A percentile compares a stretch with the other conserved stretches of the same genome.
These are phyloP conservation scores for Hylodesmum podocarpum DNA, from an alignment of 306 rosid species.

Conservation along the genomic window DNA sequence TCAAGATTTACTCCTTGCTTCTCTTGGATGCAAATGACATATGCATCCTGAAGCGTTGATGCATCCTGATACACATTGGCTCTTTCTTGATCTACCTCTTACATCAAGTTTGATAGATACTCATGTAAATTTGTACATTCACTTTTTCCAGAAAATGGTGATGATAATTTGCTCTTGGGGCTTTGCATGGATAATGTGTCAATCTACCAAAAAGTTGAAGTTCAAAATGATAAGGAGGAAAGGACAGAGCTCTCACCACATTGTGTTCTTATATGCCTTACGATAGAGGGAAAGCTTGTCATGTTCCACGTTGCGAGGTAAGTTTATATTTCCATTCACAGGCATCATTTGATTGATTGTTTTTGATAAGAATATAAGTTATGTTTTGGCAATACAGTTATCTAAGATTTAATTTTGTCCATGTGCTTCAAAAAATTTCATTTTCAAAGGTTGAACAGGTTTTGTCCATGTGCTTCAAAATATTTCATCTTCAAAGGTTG, in stretches of 20 bases:
- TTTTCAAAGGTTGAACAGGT: too few relatives aligned
- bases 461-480: not conserved
- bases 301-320: conserved; percentile 91
- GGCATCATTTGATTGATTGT: conserved; percentile 16
- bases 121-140: not conserved
- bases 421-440: too few relatives aligned
- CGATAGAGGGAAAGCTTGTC: conserved; percentile 78
- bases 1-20: not conserved
- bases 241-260: conserved; percentile 65
- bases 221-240: conserved; percentile 62
- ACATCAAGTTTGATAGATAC: conserved; percentile 13
- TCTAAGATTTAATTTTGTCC: conserved; percentile 4
- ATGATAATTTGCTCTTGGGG: conserved; percentile 87
- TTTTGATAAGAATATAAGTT: conserved; percentile 16
- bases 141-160: conserved; percentile 68
- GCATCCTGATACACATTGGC: not conserved
- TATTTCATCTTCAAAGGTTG: conserved; percentile 20
- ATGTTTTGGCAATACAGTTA: conserved; percentile 1
- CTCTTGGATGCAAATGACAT: not conserved
- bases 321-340: not conserved
- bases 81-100: not conserved
- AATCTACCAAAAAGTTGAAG: conserved; percentile 49
- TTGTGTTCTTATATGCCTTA: conserved; percentile 83
- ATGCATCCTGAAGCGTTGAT: not conserved
- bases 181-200: conserved; percentile 68